Evolutionary conservation across 352 stramenopile species (phyloP).

Genomic region (Pythium vanterpoolii): DNA sequence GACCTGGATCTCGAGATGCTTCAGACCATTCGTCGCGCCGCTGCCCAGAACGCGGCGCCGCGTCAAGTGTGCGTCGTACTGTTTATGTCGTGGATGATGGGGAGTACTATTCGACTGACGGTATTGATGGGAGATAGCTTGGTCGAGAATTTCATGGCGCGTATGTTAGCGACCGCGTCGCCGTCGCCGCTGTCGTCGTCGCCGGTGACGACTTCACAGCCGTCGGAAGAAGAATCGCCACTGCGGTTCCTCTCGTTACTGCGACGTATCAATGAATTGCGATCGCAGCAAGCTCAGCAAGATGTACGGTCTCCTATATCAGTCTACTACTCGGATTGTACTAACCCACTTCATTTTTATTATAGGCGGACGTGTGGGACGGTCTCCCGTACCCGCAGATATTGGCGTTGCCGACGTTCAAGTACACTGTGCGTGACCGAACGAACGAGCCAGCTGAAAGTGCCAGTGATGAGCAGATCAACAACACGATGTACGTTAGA

Average conservation of each 20-base stretch:
- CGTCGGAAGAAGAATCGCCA: conserved; percentile 29
- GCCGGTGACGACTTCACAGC: conserved; percentile 18
- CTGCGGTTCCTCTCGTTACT: conserved; percentile 72
- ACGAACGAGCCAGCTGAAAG: conserved; percentile 22
- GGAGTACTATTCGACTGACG: background rate
- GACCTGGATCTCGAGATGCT: conserved; percentile 71
- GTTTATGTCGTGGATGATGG: background rate
- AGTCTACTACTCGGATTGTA: background rate
- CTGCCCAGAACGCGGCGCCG: background rate
- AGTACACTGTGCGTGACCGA: conserved; percentile 49
- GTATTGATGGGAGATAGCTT: conserved; percentile 2
- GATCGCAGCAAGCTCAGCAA: conserved; percentile 69
- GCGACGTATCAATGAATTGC: conserved; percentile 79
- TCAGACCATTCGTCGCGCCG: conserved; percentile 38
- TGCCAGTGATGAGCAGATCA: conserved; percentile 33
- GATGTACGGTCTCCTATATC: background rate
- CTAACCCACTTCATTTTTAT: background rate
- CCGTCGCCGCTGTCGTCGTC: conserved; percentile 26
- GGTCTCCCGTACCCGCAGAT: conserved; percentile 83
- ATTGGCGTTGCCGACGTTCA: conserved; percentile 72
- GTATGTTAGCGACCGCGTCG: conserved; percentile 13
- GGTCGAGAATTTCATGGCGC: conserved; percentile 27
- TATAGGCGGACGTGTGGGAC: conserved; percentile 60
- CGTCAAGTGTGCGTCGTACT: conserved; percentile 16
- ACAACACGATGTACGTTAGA: conserved; percentile 49